A percentile compares a stretch with the other conserved stretches of the same genome.
These are phyloP conservation scores for Lunasporangiospora selenospora DNA, from an alignment of 192 early-diverging fungal species.

Conservation along the genomic window DNA sequence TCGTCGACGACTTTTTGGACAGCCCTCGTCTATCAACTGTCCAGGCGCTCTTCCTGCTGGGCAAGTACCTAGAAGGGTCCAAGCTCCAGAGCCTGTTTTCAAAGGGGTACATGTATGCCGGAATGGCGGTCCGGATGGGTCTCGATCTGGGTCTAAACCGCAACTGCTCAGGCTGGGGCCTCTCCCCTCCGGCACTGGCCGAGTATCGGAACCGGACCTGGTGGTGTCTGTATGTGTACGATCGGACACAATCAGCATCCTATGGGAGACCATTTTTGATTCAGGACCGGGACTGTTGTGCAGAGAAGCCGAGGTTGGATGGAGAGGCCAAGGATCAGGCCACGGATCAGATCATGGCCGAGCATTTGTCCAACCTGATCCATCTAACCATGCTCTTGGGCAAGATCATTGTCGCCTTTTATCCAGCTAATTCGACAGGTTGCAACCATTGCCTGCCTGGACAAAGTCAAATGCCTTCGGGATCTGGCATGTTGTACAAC, in stretches of 20 bases:
- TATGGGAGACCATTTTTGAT: conserved; percentile 13
- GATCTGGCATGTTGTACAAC: no score
- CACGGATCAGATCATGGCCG: not conserved
- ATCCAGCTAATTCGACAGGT: conserved; percentile 3
- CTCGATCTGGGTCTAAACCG: conserved; percentile 73
- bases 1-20: conserved; percentile 54
- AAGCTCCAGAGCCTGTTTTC: conserved; percentile 42
- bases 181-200: not conserved
- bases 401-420: conserved; percentile 1
- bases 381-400: not conserved
- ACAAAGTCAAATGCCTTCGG: no score
- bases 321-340: not conserved
- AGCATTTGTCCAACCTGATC: not conserved
- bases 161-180: conserved; percentile 35
- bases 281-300: conserved; percentile 13
- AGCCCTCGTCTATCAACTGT: conserved; percentile 51
- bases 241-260: conserved; percentile 1
- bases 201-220: conserved; percentile 15
- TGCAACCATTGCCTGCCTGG: conserved; percentile 1
- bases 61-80: conserved; percentile 53
- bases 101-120: conserved; percentile 51
- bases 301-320: conserved; percentile 11
- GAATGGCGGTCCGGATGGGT: conserved; percentile 67
- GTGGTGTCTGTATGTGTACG: conserved; percentile 18
- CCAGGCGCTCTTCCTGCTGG: conserved; percentile 52